Conservation (phyloP, 1,139 yeast species). For the Pichia sp. region DNA sequence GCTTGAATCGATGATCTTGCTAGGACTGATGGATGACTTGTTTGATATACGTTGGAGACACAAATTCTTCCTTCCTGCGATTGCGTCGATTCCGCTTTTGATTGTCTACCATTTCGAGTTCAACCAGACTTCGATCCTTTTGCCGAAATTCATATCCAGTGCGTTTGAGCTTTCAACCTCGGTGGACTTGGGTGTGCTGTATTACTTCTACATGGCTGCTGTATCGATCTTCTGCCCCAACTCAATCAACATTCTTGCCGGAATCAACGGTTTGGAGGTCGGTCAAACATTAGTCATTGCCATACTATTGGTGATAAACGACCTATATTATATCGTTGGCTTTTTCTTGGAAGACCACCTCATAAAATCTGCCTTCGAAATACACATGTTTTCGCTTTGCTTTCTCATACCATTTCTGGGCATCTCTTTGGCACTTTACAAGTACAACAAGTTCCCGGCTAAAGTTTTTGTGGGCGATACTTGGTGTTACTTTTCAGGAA, state of each 20-base stretch:
- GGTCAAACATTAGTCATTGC: conserved; percentile 88
- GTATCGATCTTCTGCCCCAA: conserved; percentile 93
- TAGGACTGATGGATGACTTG: conserved; percentile 91
- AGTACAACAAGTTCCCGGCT: conserved; percentile 88
- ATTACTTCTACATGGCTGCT: conserved; percentile 86
- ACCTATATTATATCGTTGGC: conserved; percentile 40
- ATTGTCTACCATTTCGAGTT: conserved; percentile 92
- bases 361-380: conserved; percentile 57
- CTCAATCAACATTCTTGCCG: conserved; percentile 92
- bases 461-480: conserved; percentile 96
- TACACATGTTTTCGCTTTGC: conserved; percentile 79
- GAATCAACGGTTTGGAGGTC: conserved; percentile 92
- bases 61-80: conserved; percentile 90
- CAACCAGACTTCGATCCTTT: conserved; percentile 84
- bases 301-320: conserved; percentile 66
- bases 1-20: conserved; percentile 73
- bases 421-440: conserved; percentile 70
- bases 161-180: conserved; percentile 29
- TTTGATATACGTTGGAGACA: conserved; percentile 97
- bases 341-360: conserved; percentile 41
- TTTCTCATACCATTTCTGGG: conserved; percentile 84
- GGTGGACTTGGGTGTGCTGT: conserved; percentile 73
- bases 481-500: conserved; percentile 95
- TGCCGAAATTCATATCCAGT: conserved; percentile 64
- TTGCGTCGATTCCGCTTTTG: conserved; percentile 86